Percentiles rank a stretch among this genome's conserved stretches.
These are phyloP conservation scores for Nematocida sp. DNA, from an alignment of 371 early-diverging fungal genomes.

Conservation along the genomic window DNA sequence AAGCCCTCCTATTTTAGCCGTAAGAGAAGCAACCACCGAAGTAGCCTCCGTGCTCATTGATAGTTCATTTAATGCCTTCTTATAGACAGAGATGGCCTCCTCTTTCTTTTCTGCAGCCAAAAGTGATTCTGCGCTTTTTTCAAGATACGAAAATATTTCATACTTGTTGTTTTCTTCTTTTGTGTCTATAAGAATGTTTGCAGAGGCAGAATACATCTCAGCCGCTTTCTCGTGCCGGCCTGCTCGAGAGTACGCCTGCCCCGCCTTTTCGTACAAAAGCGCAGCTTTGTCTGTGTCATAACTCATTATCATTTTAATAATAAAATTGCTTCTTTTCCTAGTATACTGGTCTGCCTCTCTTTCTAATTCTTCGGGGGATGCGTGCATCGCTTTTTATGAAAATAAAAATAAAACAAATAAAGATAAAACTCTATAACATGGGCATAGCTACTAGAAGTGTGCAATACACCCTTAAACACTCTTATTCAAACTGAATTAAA, in stretches of 20 bases:
- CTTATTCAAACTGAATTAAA: background rate
- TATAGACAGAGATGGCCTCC: slow-evolving; percentile 12
- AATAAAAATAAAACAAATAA: slow-evolving; percentile 50
- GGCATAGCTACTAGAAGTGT: too few relatives aligned
- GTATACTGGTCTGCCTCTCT: slow-evolving; percentile 46
- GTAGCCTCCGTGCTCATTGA: slow-evolving; percentile 15
- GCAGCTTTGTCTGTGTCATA: slow-evolving; percentile 36
- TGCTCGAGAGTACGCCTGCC: slow-evolving; percentile 16
- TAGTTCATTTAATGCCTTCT: slow-evolving; percentile 9
- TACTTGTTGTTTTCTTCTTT: slow-evolving; percentile 28
- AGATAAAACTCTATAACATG: too few relatives aligned
- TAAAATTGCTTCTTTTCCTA: slow-evolving; percentile 21
- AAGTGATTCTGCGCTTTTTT: slow-evolving; percentile 50
- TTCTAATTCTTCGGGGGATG: slow-evolving; percentile 55
- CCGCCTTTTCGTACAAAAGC: slow-evolving; percentile 40
- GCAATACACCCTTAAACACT: too few relatives aligned
- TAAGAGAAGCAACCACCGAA: slow-evolving; percentile 35
- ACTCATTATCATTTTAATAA: slow-evolving; percentile 4
- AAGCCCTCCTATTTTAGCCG: slow-evolving; percentile 25
- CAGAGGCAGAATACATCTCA: slow-evolving; percentile 41
- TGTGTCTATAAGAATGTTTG: slow-evolving; percentile 37
- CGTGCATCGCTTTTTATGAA: slow-evolving; percentile 1
- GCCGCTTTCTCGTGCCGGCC: slow-evolving; percentile 39
- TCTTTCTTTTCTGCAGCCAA: slow-evolving; percentile 41
- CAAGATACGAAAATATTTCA: slow-evolving; percentile 35